Percentiles rank a stretch among this genome's conserved stretches.
Evolutionary conservation across 1,139 yeast genomes (phyloP).

Genomic region (Saccharomyces hybrid): DNA sequence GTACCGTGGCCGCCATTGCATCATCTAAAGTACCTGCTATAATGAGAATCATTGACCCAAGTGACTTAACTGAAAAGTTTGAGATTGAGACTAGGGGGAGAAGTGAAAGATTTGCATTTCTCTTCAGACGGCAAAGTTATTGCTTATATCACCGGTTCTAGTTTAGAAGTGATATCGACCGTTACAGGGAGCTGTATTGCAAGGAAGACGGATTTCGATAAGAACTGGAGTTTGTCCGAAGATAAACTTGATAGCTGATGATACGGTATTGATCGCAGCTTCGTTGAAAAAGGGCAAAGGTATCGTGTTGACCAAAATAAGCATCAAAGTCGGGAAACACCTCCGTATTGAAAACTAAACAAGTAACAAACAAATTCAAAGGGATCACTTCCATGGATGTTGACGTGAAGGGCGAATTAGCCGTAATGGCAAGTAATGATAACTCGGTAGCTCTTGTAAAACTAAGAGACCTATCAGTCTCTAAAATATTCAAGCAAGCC

Average conservation of each 20-base stretch:
- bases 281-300: constrained; percentile 43
- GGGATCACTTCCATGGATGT: constrained; percentile 68
- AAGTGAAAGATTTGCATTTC: constrained; percentile 42
- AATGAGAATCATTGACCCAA: constrained; percentile 51
- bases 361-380: constrained; percentile 48
- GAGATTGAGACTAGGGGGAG: constrained; percentile 47
- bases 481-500: constrained; percentile 50
- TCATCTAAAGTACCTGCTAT: constrained; percentile 52
- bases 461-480: constrained; percentile 44
- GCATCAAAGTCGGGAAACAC: constrained; percentile 30
- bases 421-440: constrained; percentile 73
- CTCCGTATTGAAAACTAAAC: constrained; percentile 37
- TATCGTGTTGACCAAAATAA: constrained; percentile 30
- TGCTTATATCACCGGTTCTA: constrained; percentile 48
- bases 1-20: constrained; percentile 53
- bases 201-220: constrained; percentile 30
- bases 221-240: constrained; percentile 44
- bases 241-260: constrained; percentile 49
- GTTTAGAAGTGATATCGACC: constrained; percentile 44
- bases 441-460: constrained; percentile 56
- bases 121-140: constrained; percentile 46
- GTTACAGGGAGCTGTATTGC: constrained; percentile 37
- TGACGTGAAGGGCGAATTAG: constrained; percentile 37
- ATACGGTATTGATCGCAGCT: constrained; percentile 48
- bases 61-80: constrained; percentile 42